phyloP scores from a whole-genome alignment of 345 rosid genomes.

The Eutrema yunnanense region DNA sequence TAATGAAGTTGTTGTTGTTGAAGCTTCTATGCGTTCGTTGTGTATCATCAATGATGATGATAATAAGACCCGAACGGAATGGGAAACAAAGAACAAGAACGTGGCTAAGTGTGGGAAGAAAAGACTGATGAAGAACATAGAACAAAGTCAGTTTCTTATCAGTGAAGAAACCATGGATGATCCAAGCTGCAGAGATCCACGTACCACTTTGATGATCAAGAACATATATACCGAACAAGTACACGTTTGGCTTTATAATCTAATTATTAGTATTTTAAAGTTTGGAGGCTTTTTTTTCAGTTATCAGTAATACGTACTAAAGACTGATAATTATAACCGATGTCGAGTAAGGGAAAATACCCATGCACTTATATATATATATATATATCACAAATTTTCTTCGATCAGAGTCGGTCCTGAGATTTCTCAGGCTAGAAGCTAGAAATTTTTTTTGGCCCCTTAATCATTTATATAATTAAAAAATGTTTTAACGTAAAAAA shows the following conservation, averaged over 20 bases:
- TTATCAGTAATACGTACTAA: not conserved
- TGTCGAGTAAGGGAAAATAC: no score
- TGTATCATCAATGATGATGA: not conserved
- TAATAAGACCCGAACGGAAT: slow-evolving; percentile 30
- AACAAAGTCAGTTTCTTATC: slow-evolving; percentile 60
- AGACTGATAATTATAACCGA: not conserved
- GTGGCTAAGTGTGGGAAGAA: slow-evolving; percentile 48
- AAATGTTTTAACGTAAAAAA: no score
- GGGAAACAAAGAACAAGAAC: slow-evolving; percentile 5
- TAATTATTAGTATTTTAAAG: not conserved
- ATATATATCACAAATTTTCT: no score
- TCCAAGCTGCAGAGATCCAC: slow-evolving; percentile 39
- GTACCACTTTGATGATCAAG: slow-evolving; percentile 36
- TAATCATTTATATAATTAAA: no score
- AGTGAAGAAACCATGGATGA: slow-evolving; percentile 42
- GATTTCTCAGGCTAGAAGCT: no score
- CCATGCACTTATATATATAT: no score
- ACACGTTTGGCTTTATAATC: slow-evolving; percentile 22
- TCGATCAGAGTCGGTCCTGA: no score
- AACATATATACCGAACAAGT: slow-evolving; percentile 33
- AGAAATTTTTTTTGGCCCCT: no score
- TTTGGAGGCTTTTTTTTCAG: not conserved
- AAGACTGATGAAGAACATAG: slow-evolving; percentile 45
- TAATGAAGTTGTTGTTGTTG: slow-evolving; percentile 16
- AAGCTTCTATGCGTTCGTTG: slow-evolving; percentile 32